Evolutionary conservation across 768 basidiomycete species (phyloP), one percentile per base, ranked within the genome.

Genomic region (Scleroderma citrinum): DNA sequence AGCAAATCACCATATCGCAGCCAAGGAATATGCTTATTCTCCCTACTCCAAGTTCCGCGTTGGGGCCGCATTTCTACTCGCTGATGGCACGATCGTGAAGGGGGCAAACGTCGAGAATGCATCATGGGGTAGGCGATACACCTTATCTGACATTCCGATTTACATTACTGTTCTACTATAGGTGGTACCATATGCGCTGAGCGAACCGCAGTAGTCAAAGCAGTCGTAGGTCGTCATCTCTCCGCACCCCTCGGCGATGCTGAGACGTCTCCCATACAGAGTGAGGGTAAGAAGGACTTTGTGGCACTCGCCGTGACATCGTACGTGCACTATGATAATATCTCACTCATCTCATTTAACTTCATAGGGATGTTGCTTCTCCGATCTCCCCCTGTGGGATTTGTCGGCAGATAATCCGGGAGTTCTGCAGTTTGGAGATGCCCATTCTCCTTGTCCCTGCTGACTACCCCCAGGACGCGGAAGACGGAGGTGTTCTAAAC

Each of bases 71-170:
- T 67, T 97, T 11, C 68, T 97, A 16, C 71, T 83, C 2, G 61
- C 76, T 0, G 79, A 85, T 36, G 90, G 89, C 0, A 65, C 71
- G 8, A 78, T 95, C 19, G 80, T 95, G 51, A 84, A 79, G 52
- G 93, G 95, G 5, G 85, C 87, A 26, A 97, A 96, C 64, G 77
- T 98, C 52, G 96, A 99, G 71, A 97, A 96, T 59, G 92, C 92
- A 0, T 86, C 87, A 0, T 90, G 91, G 59, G 92, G 94, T 93
- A 50, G n/a, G 72, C 26, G 8, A 16, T 23, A 13, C 23, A 0
- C 21, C 29, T 20, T 12, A 31, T 39, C 13, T 29, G 16, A 29
- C 10, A 6, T 26, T 20, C 34, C 34, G n/a, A 23, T 44, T n/a
- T 5, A 56, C 2, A 12, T 14, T 29, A 24, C 29, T 17, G n/a